These are phyloP conservation scores for Alternaria consortialis DNA, from an alignment of 2,329 filamentous ascomycete species.

Conservation along the genomic window DNA sequence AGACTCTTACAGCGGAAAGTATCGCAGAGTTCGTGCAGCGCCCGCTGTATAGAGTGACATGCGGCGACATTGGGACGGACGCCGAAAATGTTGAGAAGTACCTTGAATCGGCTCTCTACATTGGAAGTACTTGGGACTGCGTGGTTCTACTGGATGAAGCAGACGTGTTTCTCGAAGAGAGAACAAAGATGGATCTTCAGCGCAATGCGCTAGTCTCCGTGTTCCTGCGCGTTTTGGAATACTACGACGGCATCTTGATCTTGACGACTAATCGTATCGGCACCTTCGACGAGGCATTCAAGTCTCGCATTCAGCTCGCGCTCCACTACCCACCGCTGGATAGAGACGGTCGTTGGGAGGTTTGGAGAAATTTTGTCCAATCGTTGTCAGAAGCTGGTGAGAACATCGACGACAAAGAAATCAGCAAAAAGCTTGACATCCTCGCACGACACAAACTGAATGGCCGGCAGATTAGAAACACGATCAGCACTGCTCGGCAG, in stretches of 20 bases:
- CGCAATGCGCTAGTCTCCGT: conserved; percentile 34
- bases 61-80: too few species aligned
- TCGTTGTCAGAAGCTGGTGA: background rate
- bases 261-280: conserved; percentile 55
- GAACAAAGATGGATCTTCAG: conserved; percentile 34
- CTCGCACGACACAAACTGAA: background rate
- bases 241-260: conserved; percentile 55
- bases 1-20: too few species aligned
- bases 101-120: background rate
- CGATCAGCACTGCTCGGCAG: background rate
- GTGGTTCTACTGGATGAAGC: conserved; percentile 53
- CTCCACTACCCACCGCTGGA: background rate
- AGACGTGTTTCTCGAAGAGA: conserved; percentile 64
- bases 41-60: too few species aligned
- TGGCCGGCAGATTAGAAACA: background rate
- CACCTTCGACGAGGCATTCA: conserved; percentile 53
- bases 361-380: background rate
- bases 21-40: too few species aligned
- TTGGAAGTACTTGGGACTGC: conserved; percentile 53
- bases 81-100: conserved; percentile 19
- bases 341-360: background rate
- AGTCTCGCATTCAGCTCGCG: conserved; percentile 27
- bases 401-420: background rate
- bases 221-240: conserved; percentile 51
- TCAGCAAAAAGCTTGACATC: background rate